Percentiles rank a stretch among this genome's conserved stretches.
Conservation (phyloP, 345 rosid species). For the Camelina sativa region DNA sequence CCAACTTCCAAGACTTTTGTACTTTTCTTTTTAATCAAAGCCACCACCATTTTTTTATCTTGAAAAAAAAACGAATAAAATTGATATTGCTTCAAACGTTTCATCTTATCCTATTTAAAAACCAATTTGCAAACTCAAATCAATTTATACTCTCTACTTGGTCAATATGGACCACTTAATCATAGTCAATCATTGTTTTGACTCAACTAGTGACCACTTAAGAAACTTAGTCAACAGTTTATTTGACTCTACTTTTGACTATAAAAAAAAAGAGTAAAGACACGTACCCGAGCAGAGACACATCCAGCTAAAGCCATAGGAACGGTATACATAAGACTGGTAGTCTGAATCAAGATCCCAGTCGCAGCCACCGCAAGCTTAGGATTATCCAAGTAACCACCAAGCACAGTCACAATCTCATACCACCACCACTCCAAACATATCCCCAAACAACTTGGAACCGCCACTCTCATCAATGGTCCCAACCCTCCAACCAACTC, state of each 20-base stretch:
- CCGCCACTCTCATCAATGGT: conserved; percentile 75
- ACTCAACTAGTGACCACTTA: background rate
- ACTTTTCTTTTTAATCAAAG: conserved; percentile 13
- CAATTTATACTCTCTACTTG: background rate
- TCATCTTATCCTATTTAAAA: background rate
- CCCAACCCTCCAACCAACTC: conserved; percentile 67
- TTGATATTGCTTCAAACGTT: background rate
- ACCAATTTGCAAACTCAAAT: background rate
- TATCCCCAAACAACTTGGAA: conserved; percentile 94
- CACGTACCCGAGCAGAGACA: conserved; percentile 91
- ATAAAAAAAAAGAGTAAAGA: background rate
- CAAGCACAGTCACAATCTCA: conserved; percentile 86
- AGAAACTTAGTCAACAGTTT: background rate
- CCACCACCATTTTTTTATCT: background rate
- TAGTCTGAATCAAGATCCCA: conserved; percentile 93
- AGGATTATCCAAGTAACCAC: conserved; percentile 90
- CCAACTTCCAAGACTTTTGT: conserved; percentile 14
- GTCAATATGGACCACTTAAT: background rate
- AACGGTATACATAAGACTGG: conserved; percentile 96
- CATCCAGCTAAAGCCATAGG: conserved; percentile 99
- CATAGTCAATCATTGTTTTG: background rate
- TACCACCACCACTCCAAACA: conserved; percentile 99
- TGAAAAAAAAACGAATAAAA: background rate
- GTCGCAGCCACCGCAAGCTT: conserved; percentile 89
- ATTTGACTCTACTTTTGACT: conserved; percentile 9